Evolutionary conservation across 2,329 filamentous ascomycete species (phyloP).

Genomic region (Chrysoporthe austroafricana): DNA sequence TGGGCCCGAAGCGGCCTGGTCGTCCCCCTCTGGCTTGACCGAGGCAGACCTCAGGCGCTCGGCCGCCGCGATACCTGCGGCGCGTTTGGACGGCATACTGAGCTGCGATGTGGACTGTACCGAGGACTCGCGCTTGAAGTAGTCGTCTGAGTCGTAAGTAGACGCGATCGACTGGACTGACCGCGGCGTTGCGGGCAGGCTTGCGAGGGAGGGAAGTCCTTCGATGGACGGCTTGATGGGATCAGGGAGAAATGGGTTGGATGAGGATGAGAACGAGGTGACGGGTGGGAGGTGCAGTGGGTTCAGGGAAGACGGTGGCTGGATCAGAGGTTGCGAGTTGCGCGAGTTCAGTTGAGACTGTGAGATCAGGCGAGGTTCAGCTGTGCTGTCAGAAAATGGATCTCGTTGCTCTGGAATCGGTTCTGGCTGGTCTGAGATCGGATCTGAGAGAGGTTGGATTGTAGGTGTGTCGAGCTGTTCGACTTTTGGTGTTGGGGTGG

Average conservation of each 20-base stretch:
- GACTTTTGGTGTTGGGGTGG: conserved; percentile 8
- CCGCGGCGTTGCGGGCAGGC: conserved; percentile 21
- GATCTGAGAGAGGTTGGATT: conserved; percentile 1
- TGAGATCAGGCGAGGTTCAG: conserved; percentile 14
- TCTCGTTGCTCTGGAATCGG: not conserved
- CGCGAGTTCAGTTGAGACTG: conserved; percentile 17
- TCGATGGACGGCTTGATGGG: conserved; percentile 29
- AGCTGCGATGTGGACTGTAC: conserved; percentile 19
- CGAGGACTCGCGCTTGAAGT: conserved; percentile 27
- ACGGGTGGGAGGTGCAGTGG: conserved; percentile 4
- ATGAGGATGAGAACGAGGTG: conserved; percentile 15
- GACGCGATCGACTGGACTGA: conserved; percentile 26
- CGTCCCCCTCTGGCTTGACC: not conserved
- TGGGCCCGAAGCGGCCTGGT: conserved; percentile 14
- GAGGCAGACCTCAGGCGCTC: conserved; percentile 16
- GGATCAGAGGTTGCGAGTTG: conserved; percentile 12
- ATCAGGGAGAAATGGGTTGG: conserved; percentile 22
- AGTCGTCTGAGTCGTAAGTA: conserved; percentile 27
- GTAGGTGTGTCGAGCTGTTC: conserved; percentile 5
- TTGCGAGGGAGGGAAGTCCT: conserved; percentile 14
- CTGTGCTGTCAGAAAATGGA: conserved; percentile 10
- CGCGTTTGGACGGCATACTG: conserved; percentile 14
- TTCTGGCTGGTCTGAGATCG: conserved; percentile 8
- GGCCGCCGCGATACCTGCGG: not conserved
- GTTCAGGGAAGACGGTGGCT: conserved; percentile 1